These are phyloP conservation scores for Vaccinium darrowii DNA, from an alignment of 148 eudicot genomes.

Conservation along the genomic window DNA sequence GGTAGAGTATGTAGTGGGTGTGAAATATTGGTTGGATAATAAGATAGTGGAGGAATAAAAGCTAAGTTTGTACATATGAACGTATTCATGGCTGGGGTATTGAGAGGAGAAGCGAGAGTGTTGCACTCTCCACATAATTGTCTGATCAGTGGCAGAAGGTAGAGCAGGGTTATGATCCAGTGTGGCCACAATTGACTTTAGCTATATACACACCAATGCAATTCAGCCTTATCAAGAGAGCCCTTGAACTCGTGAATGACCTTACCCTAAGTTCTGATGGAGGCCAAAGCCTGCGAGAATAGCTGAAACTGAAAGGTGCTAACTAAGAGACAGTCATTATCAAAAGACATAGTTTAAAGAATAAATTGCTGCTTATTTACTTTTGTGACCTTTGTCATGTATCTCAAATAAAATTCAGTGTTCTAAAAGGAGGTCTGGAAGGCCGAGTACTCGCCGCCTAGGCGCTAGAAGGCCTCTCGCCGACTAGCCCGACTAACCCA, in stretches of 20 bases:
- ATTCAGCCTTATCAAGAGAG: not conserved
- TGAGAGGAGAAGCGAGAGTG: not conserved
- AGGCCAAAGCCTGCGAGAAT: no score
- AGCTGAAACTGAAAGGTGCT: no score
- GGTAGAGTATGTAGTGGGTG: not conserved
- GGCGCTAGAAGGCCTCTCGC: no score
- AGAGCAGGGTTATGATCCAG: not conserved
- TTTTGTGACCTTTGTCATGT: no score
- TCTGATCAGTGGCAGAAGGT: not conserved
- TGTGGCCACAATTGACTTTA: not conserved
- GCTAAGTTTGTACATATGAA: not conserved
- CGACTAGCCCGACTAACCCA: no score
- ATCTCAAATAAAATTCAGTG: no score
- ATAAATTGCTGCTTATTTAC: no score
- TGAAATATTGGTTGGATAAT: not conserved
- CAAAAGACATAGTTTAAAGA: no score
- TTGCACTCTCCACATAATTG: not conserved
- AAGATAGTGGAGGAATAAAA: not conserved
- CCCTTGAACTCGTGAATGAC: not conserved
- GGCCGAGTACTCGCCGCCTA: no score
- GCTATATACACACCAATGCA: not conserved
- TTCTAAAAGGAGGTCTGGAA: no score
- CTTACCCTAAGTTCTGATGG: not conserved
- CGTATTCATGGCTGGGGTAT: not conserved
- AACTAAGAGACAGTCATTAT: no score